Evolutionary conservation across 2,329 filamentous ascomycete species (phyloP), one percentile per base, ranked within the genome.

Genomic region (Zymoseptoria crescenta): DNA sequence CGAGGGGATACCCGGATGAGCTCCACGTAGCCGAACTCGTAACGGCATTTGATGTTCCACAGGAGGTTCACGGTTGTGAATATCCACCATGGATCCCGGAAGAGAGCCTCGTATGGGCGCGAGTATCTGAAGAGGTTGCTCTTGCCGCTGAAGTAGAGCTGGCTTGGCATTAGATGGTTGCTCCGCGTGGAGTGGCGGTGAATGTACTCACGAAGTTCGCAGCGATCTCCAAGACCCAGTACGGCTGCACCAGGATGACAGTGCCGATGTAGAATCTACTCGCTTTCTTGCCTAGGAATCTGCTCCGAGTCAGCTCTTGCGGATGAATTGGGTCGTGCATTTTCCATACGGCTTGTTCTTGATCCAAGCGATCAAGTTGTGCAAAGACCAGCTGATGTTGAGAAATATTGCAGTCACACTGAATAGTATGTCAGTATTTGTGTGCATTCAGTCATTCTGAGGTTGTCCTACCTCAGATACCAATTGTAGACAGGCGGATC

Each of bases 41-140:
- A 87, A 50, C 82, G 79, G 28, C 75, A 78, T 59, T 83, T 83
- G 68, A 87, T 86, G 52, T 84, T 83, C 75, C 80, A 86, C 69
- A 87, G 81, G 3, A 88, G 74, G 21, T 77, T 82, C 60, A 79
- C 65, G 1, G 80, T 81, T 0, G 84, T 85, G 63, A 85, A 84
- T 19, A 87, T 79, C 85, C 85, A 87, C 85, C 85, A 87, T 0
- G 85, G 85, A 63, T 87, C 85, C 8, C 83, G 78, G 65, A 83
- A 84, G 0, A 86, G 68, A 2, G 83, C 81, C 69, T 87, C 84
- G 55, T 80, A 80, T 0, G 84, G 84, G 19, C 84, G 72, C 0
- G 83, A 85, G 3, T 73, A 74, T 3, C 75, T 67, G 65, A 86
- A 87, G 0, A 85, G 69, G 29, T 75, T 62, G 60, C 64, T 69